Percentiles rank a stretch among this genome's conserved stretches.
These are phyloP conservation scores for Pontederia crassipes DNA, from an alignment of 176 grass and related monocot species.

Conservation along the genomic window DNA sequence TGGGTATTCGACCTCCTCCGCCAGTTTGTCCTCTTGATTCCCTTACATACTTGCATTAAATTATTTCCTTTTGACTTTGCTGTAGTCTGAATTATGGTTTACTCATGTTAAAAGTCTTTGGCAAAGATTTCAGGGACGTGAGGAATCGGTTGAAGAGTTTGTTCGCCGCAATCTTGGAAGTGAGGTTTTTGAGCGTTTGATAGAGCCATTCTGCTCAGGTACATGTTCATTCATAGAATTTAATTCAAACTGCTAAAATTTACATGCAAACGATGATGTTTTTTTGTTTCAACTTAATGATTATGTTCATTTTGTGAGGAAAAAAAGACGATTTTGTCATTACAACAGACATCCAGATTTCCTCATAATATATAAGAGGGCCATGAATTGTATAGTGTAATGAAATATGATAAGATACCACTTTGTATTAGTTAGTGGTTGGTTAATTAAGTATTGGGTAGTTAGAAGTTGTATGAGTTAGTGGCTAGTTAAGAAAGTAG, in stretches of 20 bases:
- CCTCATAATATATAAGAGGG: too few species aligned
- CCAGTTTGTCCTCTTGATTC: slow-evolving; percentile 63
- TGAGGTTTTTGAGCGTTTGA: slow-evolving; percentile 89
- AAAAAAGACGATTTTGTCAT: too few species aligned
- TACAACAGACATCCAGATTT: too few species aligned
- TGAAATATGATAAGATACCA: too few species aligned
- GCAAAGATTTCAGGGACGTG: slow-evolving; percentile 87
- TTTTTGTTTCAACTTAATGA: not conserved
- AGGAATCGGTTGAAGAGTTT: slow-evolving; percentile 91
- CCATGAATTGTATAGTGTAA: too few species aligned
- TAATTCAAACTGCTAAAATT: too few species aligned
- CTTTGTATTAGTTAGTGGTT: too few species aligned
- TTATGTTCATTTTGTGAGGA: not conserved
- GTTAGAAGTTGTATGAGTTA: too few species aligned
- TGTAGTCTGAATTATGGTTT: not conserved
- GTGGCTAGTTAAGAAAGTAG: too few species aligned
- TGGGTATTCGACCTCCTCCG: slow-evolving; percentile 69
- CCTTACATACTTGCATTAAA: not conserved
- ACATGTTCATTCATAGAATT: too few species aligned
- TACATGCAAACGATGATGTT: not conserved
- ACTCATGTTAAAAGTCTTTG: slow-evolving; percentile 10
- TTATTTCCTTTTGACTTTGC: not conserved
- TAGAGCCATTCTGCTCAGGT: slow-evolving; percentile 92
- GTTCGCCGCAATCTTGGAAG: slow-evolving; percentile 88
- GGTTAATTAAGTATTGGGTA: too few species aligned